A percentile compares a stretch with the other conserved stretches of the same genome.
phyloP scores from a whole-genome alignment of 2,329 filamentous ascomycete genomes.

The Sporothrix inflata region DNA sequence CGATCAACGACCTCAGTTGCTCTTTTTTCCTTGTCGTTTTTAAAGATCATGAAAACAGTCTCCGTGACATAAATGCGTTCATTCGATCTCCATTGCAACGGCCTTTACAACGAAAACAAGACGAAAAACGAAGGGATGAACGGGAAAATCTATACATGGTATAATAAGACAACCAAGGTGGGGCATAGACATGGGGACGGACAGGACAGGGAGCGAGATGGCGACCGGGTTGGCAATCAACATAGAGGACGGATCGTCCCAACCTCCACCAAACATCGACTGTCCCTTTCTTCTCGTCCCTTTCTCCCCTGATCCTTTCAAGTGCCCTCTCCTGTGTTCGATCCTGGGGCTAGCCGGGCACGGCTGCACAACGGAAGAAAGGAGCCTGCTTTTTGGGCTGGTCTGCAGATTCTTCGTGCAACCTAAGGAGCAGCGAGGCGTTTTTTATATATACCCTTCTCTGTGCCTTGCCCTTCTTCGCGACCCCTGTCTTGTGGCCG shows the following conservation, averaged over 20 bases:
- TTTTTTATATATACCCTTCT: neutral
- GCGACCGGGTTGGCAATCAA: neutral
- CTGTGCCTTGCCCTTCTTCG: neutral
- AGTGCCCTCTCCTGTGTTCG: neutral
- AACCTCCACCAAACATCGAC: neutral
- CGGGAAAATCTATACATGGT: neutral
- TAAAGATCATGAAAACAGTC: no score
- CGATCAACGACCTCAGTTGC: neutral
- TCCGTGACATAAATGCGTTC: neutral
- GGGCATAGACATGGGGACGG: no score
- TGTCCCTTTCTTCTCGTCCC: neutral
- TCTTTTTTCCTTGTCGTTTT: neutral
- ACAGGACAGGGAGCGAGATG: neutral
- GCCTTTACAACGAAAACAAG: slow-evolving; percentile 15
- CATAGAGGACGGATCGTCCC: neutral
- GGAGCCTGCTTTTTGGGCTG: slow-evolving; percentile 6
- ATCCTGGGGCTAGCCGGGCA: neutral
- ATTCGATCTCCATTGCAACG: neutral
- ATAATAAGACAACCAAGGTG: no score
- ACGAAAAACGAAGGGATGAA: neutral
- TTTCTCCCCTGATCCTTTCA: neutral
- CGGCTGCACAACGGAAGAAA: neutral
- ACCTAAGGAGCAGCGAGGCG: neutral
- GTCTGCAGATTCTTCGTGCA: neutral
- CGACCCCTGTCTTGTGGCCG: slow-evolving; percentile 6